phyloP scores from a whole-genome alignment of 2,329 filamentous ascomycete genomes.

The Xylariales sp. region DNA sequence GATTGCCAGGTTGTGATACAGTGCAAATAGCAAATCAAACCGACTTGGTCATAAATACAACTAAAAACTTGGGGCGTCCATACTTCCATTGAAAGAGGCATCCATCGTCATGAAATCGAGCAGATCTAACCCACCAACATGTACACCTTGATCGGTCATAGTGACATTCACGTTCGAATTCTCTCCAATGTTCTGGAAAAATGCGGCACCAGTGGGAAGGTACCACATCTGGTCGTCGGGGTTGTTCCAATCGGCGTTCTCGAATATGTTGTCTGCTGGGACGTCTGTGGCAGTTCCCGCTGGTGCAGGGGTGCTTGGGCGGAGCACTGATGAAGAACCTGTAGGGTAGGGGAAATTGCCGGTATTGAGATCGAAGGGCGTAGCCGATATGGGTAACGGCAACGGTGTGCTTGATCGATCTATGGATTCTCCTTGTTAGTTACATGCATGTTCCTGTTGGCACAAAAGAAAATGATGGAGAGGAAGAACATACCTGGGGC shows the following conservation, averaged over 20 bases:
- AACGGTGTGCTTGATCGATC: conserved; percentile 38
- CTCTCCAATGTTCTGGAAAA: conserved; percentile 59
- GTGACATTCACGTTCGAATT: conserved; percentile 56
- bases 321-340: conserved; percentile 42
- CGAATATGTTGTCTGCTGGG: conserved; percentile 36
- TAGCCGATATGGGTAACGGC: conserved; percentile 54
- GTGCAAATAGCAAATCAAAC: too few species aligned
- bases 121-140: conserved; percentile 62
- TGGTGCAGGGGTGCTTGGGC: conserved; percentile 42
- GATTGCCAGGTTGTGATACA: too few species aligned
- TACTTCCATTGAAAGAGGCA: conserved; percentile 28
- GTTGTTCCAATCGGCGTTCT: conserved; percentile 45
- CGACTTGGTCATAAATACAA: too few species aligned
- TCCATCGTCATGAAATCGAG: conserved; percentile 66
- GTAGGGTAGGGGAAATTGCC: conserved; percentile 51
- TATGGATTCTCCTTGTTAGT: too few species aligned
- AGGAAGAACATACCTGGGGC: conserved; percentile 26
- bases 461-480: neutral
- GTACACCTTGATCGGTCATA: conserved; percentile 64
- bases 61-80: neutral
- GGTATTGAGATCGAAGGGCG: conserved; percentile 54
- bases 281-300: conserved; percentile 23
- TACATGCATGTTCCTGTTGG: too few species aligned
- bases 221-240: conserved; percentile 63
- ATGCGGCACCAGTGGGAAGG: conserved; percentile 57